Evolutionary conservation across 2,329 filamentous ascomycete genomes (phyloP), one percentile per base, ranked within the genome.

Genomic region (Pseudogymnoascus sp.): DNA sequence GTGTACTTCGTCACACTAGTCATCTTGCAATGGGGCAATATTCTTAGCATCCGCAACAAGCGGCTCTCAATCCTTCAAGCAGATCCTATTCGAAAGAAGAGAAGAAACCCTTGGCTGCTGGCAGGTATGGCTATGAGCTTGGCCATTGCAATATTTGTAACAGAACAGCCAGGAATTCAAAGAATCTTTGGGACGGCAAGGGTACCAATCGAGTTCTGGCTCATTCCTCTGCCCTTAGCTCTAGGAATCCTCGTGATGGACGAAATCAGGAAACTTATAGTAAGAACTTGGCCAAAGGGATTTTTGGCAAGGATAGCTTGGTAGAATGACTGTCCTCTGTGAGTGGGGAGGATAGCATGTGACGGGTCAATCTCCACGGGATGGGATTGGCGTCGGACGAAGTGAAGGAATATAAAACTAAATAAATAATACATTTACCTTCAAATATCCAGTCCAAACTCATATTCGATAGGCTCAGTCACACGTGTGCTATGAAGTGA

Each of bases 1-100:
- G 78, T 84, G 5, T 84, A 84, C 72, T 84, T 84, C 64, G 79
- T 84, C 10, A 81, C 79, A 0, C 74, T 84, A 1, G 80, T 84
- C 0, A 77, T 83, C 39, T 73, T 84, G 43, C 81, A 84, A 65
- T 82, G 80, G 78, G 81, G 80, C 2, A 83, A 83, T 65, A 78
- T 83, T 43, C 73, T 83, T 25, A 61, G 28, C 48, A 63, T 83
- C 5, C 78, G 82, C 61, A 84, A 81, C 67, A 80, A 82, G 37
- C 76, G 79, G 1, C 72, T 83, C 62, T 81, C 79, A 48, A 79
- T 84, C 39, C 68, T 84, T 25, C 80, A 83, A 67, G 80, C 81
- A 0, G 79, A 81, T 60, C 82, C 81, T 0, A 71, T 83, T 4
- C 76, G 76, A 23, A 75, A 77, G 65, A 69, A 77, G 65, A 74